phyloP scores from a whole-genome alignment of 1,284 basidiomycete species.

The Tilletia walkeri region DNA sequence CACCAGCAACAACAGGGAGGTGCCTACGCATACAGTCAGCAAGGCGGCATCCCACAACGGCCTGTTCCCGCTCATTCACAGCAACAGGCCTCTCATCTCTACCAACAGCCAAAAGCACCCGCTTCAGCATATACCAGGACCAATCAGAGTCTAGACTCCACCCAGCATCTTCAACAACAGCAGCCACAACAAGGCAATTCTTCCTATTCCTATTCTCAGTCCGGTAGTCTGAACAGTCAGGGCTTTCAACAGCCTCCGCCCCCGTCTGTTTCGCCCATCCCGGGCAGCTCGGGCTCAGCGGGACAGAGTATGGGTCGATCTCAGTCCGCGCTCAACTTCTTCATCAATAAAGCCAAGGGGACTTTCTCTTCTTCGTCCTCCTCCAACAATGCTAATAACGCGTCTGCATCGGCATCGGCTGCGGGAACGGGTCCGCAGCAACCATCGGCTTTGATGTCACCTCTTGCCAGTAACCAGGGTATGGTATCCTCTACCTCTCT shows the following conservation, averaged over 20 bases:
- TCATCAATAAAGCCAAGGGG: slow-evolving; percentile 47
- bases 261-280: background rate
- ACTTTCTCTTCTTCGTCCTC: slow-evolving; percentile 40
- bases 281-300: background rate
- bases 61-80: background rate
- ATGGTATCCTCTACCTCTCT: slow-evolving; percentile 30
- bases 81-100: background rate
- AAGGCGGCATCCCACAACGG: slow-evolving; percentile 10
- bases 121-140: too few relatives aligned
- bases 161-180: background rate
- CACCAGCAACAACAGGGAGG: slow-evolving; percentile 9
- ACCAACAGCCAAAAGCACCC: too few relatives aligned
- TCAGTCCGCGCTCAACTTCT: slow-evolving; percentile 48
- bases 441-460: too few relatives aligned
- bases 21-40: background rate
- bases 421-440: background rate
- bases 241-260: slow-evolving; percentile 4
- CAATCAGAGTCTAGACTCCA: background rate
- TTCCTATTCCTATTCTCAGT: slow-evolving; percentile 10
- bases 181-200: slow-evolving; percentile 5
- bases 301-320: slow-evolving; percentile 35
- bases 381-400: background rate
- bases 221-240: background rate
- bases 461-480: background rate
- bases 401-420: background rate